Evolutionary conservation across 2,329 filamentous ascomycete genomes (phyloP), one percentile per base, ranked within the genome.

Genomic region (Fusarium udum): DNA sequence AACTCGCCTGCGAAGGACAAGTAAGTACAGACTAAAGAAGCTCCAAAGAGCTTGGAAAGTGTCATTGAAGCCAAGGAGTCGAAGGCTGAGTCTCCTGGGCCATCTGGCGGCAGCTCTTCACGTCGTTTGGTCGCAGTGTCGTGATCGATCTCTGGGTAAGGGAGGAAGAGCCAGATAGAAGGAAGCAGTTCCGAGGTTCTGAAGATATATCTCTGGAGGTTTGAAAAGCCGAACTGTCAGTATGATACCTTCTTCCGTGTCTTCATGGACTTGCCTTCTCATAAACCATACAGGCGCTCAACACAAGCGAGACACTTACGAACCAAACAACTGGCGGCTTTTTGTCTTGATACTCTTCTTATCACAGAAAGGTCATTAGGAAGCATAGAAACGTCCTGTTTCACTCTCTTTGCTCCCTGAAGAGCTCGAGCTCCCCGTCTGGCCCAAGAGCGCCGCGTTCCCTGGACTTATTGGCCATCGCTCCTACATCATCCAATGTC

Each of bases 31-130:
- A 11, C 28, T 14, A 22, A 16, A 10, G 3, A 22, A 55, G 14
- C 9, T 28, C 0, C 7, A 55, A 7, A 2, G 18, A 28, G 11
- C 18, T 32, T 40, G 5, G 1, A 0, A 7, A 31, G 55, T 7
- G 24, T 22, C 3, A 36, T 28, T n/a, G 24, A 24, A 15, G 12
- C 12, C 18, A 26, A 13, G 14, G 20, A 36, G 14, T 24, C 24
- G 24, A 28, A 34, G 14, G n/a, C 15, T 26, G 28, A 4, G 22
- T 20, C 10, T n/a, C 8, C 18, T 20, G n/a, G 15, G 8, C 15
- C 22, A 11, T 42, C 28, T 20, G 15, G 46, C 13, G 20, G 58
- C 46, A 51, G 13, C 28, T 24, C 36, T 26, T 22, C 14, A 7
- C 7, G 22, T 22, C 14, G 24, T 34, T 22, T 55, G 18, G 40